Percentiles rank a stretch among this genome's conserved stretches.
Evolutionary conservation across 2,329 filamentous ascomycete species (phyloP).

Genomic region (Tolypocladium endophyticum): DNA sequence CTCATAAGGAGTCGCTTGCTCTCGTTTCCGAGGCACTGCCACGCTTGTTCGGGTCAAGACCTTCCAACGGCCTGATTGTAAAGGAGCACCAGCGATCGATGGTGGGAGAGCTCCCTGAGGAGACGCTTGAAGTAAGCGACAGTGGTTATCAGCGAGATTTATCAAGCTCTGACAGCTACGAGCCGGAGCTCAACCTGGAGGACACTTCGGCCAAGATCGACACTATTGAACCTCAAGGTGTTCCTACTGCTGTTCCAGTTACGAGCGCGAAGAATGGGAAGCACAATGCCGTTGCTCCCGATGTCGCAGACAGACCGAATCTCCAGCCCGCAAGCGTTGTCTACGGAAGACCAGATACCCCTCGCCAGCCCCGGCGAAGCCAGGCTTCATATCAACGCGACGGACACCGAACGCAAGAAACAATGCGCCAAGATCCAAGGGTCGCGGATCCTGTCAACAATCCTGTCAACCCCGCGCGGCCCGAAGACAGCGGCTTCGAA

Average conservation of each 20-base stretch:
- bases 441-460: no score
- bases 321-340: slow-evolving; percentile 17
- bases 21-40: slow-evolving; percentile 29
- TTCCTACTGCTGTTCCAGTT: neutral
- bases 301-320: slow-evolving; percentile 6
- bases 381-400: neutral
- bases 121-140: neutral
- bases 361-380: neutral
- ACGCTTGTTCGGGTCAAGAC: slow-evolving; percentile 3
- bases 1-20: slow-evolving; percentile 19
- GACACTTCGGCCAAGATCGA: neutral
- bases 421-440: neutral
- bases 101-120: neutral
- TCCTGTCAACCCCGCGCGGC: neutral
- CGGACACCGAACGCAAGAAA: no score
- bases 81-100: neutral
- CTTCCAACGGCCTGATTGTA: neutral
- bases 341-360: slow-evolving; percentile 15
- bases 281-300: neutral
- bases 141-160: slow-evolving; percentile 10
- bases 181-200: neutral
- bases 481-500: neutral
- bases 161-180: neutral
- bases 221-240: neutral
- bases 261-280: neutral